These are phyloP conservation scores for Prunus armeniaca DNA, from an alignment of 306 rosid genomes.

Conservation along the genomic window DNA sequence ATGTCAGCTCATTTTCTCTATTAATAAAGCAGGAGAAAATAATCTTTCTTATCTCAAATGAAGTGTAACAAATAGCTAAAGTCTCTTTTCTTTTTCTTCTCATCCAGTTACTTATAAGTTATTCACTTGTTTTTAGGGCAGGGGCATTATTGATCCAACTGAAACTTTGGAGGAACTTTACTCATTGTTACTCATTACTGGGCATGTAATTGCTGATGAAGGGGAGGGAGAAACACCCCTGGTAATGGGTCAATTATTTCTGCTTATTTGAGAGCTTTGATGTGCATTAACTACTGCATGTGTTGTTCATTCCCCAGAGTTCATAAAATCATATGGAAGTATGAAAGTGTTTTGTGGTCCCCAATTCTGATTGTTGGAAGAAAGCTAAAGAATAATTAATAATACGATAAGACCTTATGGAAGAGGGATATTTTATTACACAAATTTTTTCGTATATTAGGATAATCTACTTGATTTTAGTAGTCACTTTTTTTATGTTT, in stretches of 20 bases:
- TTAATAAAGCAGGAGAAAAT: not conserved
- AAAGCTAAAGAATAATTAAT: not conserved
- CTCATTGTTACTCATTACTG: constrained; percentile 77
- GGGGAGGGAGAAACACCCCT: constrained; percentile 93
- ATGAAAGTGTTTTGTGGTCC: not conserved
- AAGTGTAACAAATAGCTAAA: not conserved
- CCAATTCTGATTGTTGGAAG: not conserved
- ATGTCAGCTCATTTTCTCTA: not conserved
- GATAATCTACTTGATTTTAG: not conserved
- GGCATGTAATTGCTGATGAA: constrained; percentile 92
- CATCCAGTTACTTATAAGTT: constrained; percentile 22
- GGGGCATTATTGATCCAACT: constrained; percentile 68
- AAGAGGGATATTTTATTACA: too few relatives aligned
- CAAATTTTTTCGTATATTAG: too few relatives aligned
- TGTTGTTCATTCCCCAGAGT: not conserved
- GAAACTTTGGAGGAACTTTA: constrained; percentile 91
- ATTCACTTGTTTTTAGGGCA: constrained; percentile 63
- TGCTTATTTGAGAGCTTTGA: not conserved
- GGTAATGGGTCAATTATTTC: constrained; percentile 45
- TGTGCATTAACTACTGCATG: not conserved
- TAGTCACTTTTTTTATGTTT: not conserved
- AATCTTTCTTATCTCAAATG: not conserved
- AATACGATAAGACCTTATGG: too few relatives aligned
- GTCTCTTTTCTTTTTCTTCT: not conserved
- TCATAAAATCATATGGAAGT: not conserved